A percentile compares a stretch with the other conserved stretches of the same genome.
These are phyloP conservation scores for Trichophyton benhamiae DNA, from an alignment of 2,329 filamentous ascomycete genomes.

Conservation along the genomic window DNA sequence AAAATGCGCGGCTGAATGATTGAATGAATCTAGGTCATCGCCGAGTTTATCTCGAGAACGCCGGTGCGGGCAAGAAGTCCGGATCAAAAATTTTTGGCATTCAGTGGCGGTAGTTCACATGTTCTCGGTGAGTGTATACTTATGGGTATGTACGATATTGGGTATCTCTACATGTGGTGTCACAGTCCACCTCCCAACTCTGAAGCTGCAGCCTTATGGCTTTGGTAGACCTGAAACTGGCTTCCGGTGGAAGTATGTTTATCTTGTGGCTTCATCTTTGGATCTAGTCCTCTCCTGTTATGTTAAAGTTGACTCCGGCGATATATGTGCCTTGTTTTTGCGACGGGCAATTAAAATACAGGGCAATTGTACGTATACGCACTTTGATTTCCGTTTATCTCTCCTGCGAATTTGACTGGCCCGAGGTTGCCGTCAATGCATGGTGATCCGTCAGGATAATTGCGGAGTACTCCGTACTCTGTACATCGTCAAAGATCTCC, in stretches of 20 bases:
- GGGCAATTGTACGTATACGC: background rate
- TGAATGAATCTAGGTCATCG: constrained; percentile 26
- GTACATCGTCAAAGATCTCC: background rate
- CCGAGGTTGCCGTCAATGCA: background rate
- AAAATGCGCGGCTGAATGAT: background rate
- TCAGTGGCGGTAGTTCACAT: constrained; percentile 29
- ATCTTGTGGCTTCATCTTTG: background rate
- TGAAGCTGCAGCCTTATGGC: background rate
- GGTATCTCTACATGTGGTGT: too few species aligned
- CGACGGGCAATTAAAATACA: background rate
- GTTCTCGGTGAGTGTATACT: background rate
- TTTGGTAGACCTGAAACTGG: background rate
- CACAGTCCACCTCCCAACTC: background rate
- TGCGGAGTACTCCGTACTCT: background rate
- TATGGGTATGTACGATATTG: too few species aligned
- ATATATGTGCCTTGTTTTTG: background rate
- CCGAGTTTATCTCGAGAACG: constrained; percentile 36
- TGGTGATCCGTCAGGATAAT: background rate
- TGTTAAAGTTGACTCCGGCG: background rate
- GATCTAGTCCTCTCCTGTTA: background rate
- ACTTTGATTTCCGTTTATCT: too few species aligned
- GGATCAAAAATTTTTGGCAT: constrained; percentile 41
- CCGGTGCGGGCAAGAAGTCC: constrained; percentile 25
- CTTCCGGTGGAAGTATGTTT: background rate
- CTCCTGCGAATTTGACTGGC: too few species aligned